Evolutionary conservation across 1,139 yeast species (phyloP).

Genomic region (Magnusiomyces sp.): DNA sequence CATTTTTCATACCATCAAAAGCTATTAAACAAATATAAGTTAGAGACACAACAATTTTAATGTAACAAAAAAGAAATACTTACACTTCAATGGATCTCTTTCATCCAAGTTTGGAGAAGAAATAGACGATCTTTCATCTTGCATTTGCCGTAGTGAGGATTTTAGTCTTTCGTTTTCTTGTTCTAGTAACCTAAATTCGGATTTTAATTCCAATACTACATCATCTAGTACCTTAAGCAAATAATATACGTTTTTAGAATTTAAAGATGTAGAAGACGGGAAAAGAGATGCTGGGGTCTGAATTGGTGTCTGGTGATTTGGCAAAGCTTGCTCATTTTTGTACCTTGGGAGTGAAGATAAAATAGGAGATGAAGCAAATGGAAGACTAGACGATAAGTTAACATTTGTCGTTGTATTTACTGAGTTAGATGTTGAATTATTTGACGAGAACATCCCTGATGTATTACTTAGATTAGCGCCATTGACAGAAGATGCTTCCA

Average conservation of each 20-base stretch:
- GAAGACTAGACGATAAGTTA: not conserved
- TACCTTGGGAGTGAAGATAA: conserved; percentile 1
- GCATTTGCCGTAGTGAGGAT: not conserved
- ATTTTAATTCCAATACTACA: conserved; percentile 5
- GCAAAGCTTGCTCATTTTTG: not conserved
- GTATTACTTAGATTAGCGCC: no score
- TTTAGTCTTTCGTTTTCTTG: conserved; percentile 6
- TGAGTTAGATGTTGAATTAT: not conserved
- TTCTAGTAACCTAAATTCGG: conserved; percentile 5
- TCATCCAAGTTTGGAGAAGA: not conserved
- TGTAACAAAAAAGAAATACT: no score
- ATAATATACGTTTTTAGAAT: not conserved
- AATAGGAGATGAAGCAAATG: not conserved
- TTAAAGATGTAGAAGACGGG: not conserved
- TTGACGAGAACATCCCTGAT: not conserved
- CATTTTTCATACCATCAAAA: no score
- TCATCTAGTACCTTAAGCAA: conserved; percentile 6
- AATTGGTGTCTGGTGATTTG: not conserved
- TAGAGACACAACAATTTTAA: no score
- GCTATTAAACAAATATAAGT: no score
- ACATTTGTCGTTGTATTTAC: not conserved
- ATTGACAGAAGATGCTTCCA: not conserved
- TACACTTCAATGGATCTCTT: no score
- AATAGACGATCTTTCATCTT: no score
- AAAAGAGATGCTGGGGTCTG: not conserved